phyloP scores from a whole-genome alignment of 306 rosid species.

The Betula pendula region DNA sequence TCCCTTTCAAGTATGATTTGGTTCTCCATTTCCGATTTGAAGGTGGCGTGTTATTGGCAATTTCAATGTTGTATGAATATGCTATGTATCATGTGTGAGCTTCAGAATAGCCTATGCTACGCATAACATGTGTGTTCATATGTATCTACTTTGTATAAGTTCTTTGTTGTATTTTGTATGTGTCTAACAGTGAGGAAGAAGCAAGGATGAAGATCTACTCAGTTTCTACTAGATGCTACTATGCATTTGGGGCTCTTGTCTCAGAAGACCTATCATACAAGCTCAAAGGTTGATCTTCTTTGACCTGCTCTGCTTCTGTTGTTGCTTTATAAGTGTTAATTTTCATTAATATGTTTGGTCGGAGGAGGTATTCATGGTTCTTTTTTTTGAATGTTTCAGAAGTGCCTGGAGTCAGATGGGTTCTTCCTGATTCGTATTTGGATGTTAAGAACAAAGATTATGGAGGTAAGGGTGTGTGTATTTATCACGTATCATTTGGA shows the following conservation, averaged over 20 bases:
- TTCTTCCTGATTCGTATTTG: constrained; percentile 96
- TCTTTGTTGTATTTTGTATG: constrained; percentile 1
- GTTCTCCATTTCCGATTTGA: neutral
- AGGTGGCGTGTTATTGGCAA: neutral
- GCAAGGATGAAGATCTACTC: constrained; percentile 95
- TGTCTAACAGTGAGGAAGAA: constrained; percentile 70
- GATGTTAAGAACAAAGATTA: constrained; percentile 89
- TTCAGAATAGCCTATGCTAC: neutral
- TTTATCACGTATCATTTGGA: constrained; percentile 9
- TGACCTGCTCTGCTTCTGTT: neutral
- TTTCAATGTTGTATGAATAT: no score
- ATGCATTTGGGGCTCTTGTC: constrained; percentile 88
- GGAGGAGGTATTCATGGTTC: neutral
- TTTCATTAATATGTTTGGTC: neutral
- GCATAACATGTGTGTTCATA: no score
- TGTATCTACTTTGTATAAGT: neutral
- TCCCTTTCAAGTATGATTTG: neutral
- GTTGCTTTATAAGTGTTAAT: neutral
- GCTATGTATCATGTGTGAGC: no score
- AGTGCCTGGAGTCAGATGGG: constrained; percentile 85
- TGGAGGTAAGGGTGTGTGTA: constrained; percentile 63
- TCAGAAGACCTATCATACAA: constrained; percentile 79
- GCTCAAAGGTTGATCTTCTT: constrained; percentile 58
- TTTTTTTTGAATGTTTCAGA: constrained; percentile 42
- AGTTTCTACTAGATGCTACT: constrained; percentile 86